A percentile compares a stretch with the other conserved stretches of the same genome.
Conservation (phyloP, 1,284 basidiomycete genomes). For the Rugosomyces carneus region DNA sequence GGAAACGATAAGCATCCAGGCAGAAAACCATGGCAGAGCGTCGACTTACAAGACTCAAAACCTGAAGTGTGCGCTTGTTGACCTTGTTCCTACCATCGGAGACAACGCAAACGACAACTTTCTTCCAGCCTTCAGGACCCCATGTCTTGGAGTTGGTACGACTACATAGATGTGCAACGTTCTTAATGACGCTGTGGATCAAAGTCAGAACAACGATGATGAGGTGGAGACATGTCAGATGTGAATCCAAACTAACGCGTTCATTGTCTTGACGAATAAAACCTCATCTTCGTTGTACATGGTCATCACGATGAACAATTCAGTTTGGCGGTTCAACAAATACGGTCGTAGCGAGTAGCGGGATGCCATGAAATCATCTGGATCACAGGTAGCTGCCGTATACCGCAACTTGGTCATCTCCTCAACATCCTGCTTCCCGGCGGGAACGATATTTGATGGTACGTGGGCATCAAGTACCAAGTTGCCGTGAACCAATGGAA, state of each 20-base stretch:
- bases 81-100: conserved; percentile 89
- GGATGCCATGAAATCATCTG: conserved; percentile 76
- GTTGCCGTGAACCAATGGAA: conserved; percentile 80
- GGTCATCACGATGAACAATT: conserved; percentile 93
- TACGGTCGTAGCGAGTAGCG: conserved; percentile 84
- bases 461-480: conserved; percentile 79
- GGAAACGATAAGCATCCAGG: conserved; percentile 5
- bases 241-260: conserved; percentile 51
- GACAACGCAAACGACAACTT: conserved; percentile 89
- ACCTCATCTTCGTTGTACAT: conserved; percentile 97
- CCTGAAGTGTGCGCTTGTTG: conserved; percentile 83
- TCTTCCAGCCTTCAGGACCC: conserved; percentile 94
- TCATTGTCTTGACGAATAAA: conserved; percentile 82
- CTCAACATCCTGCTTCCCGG: conserved; percentile 53
- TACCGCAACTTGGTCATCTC: conserved; percentile 86
- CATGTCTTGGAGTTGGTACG: conserved; percentile 84
- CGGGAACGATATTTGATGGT: conserved; percentile 72
- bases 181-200: conserved; percentile 74
- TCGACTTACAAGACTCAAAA: conserved; percentile 58
- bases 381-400: conserved; percentile 92
- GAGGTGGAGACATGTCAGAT: not conserved
- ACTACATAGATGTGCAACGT: conserved; percentile 79
- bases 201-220: conserved; percentile 10
- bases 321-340: conserved; percentile 79
- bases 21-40: not conserved